Evolutionary conservation across 1,284 basidiomycete species (phyloP).

Genomic region (Neotropicomus parvogracilis): DNA sequence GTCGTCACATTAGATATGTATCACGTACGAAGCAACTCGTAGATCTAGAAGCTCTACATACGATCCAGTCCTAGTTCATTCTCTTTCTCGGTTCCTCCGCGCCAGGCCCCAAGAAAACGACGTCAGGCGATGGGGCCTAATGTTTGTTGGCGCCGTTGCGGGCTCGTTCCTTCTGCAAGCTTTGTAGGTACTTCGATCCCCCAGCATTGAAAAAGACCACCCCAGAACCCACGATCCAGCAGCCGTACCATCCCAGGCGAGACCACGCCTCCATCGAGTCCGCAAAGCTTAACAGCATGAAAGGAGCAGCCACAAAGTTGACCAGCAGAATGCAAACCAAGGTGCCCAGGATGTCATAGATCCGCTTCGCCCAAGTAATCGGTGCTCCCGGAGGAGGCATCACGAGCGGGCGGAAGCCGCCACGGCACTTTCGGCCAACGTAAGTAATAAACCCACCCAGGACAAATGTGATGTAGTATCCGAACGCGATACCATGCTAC

Average conservation of each 20-base stretch:
- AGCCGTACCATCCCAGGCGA: slow-evolving; percentile 79
- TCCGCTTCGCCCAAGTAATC: slow-evolving; percentile 51
- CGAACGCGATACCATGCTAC: slow-evolving; percentile 82
- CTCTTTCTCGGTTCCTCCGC: slow-evolving; percentile 8
- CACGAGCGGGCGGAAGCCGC: slow-evolving; percentile 76
- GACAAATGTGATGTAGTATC: slow-evolving; percentile 86
- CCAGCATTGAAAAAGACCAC: slow-evolving; percentile 71
- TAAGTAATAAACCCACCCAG: slow-evolving; percentile 78
- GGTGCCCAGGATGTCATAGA: slow-evolving; percentile 77
- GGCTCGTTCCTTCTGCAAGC: slow-evolving; percentile 45
- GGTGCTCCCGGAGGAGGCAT: slow-evolving; percentile 45
- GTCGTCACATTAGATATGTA: slow-evolving; percentile 1
- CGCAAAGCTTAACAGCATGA: slow-evolving; percentile 73
- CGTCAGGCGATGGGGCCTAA: slow-evolving; percentile 1
- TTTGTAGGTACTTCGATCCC: slow-evolving; percentile 48
- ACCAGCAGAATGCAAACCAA: slow-evolving; percentile 56
- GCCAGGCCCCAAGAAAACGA: slow-evolving; percentile 12
- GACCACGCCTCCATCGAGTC: slow-evolving; percentile 70
- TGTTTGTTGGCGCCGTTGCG: neutral
- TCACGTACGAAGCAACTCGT: neutral
- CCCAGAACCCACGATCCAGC: slow-evolving; percentile 58
- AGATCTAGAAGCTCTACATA: slow-evolving; percentile 9
- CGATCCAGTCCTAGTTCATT: slow-evolving; percentile 7
- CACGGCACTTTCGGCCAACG: slow-evolving; percentile 71
- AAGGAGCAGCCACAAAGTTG: slow-evolving; percentile 84